phyloP scores from a whole-genome alignment of 1,139 yeast species.

The Saccharomyces hybrid region DNA sequence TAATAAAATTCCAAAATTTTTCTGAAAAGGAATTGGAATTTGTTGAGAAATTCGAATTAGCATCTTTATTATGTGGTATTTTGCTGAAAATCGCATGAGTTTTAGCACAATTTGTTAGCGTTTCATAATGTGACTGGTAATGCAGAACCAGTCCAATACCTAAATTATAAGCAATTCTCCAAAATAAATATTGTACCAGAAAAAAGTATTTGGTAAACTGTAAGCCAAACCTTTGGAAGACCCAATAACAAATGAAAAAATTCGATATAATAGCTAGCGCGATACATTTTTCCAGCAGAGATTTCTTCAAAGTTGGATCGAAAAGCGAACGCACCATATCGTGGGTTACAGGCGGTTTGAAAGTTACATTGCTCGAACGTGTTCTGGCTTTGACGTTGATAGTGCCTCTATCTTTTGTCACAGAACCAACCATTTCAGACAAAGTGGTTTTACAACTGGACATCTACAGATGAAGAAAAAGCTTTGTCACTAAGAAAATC shows the following conservation, averaged over 20 bases:
- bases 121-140: constrained; percentile 56
- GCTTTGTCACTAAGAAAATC: background rate
- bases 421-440: background rate
- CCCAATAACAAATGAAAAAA: constrained; percentile 42
- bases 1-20: constrained; percentile 32
- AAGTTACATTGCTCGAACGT: constrained; percentile 35
- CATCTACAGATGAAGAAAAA: background rate
- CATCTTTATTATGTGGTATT: background rate
- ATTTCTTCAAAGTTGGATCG: constrained; percentile 68
- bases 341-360: constrained; percentile 70
- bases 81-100: constrained; percentile 40
- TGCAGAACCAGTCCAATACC: constrained; percentile 72
- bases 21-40: background rate
- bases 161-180: constrained; percentile 72
- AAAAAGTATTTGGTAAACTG: constrained; percentile 19
- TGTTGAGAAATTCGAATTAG: background rate
- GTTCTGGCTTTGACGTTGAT: constrained; percentile 17
- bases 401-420: background rate
- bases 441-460: background rate
- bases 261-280: constrained; percentile 47
- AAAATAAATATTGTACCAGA: constrained; percentile 53
- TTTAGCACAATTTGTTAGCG: constrained; percentile 51
- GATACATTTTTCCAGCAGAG: constrained; percentile 57
- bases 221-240: constrained; percentile 24
- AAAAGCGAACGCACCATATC: constrained; percentile 81